Base-by-base conservation (phyloP, 306 rosid genomes). In the Malus domestica region DNA sequence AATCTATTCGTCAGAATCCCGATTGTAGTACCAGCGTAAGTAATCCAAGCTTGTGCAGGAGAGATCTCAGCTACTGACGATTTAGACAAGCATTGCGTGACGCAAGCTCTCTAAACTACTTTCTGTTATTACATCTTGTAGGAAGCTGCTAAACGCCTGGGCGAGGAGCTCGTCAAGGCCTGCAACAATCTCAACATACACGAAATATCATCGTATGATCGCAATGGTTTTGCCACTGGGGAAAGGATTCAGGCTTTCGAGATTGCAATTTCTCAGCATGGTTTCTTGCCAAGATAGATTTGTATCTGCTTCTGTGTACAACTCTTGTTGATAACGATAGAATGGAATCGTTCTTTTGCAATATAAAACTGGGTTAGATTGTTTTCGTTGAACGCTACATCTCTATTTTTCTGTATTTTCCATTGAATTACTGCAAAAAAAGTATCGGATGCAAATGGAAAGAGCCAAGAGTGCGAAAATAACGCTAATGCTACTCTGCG, bases 61-160 rank as follows among this genome's bases (percentile, higher is more conserved):
- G 27, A 4, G 6, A 18, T 18, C 70, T 33, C 45, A 8, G 16
- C 70, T 32, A 18, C 8, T 35, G 22, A 10, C 46, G 4, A 19
- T 16, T 16, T 75, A 5, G 33, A 7, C 12, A 14, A 29, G 8
- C 61, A 49, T 27, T 27, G 23, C 20, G 68, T 4, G 35, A 18
- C 5, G 46, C 64, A 51, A 54, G 19, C 18, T 46, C 60, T 78
- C 65, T 22, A 15, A 40, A 40, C 45, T 40, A 40, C 45, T 2
- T 40, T 9, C 45, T 40, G 45, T 40, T 40, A 10, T 40, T 40
- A 40, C 45, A 40, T 40, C 45, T 40, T 9, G 10, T 40, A 46
- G 97, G 97, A 90, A 80, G 95, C 97, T 40, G 97, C 97, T 63
- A 83, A 85, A 60, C 91, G 80, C 46, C 93, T 90, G 72, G 93